These are phyloP conservation scores for Bacterosira constricta DNA, from an alignment of 108 stramenopile genomes.

Conservation along the genomic window DNA sequence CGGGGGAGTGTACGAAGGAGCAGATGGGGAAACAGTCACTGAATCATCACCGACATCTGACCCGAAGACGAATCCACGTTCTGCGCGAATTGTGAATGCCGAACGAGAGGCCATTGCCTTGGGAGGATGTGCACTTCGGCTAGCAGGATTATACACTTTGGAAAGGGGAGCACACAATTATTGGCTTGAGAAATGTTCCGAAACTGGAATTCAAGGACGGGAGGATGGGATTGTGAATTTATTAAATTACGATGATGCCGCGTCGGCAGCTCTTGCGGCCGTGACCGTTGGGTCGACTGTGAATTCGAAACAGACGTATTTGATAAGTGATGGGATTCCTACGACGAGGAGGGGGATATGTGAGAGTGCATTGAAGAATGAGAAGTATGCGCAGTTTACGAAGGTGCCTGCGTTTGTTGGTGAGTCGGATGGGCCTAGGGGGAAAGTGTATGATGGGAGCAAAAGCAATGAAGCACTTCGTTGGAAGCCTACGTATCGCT, in stretches of 20 bases:
- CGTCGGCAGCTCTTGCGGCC: constrained; percentile 69
- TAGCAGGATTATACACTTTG: constrained; percentile 82
- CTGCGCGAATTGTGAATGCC: constrained; percentile 64
- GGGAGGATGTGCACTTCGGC: constrained; percentile 70
- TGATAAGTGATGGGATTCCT: constrained; percentile 88
- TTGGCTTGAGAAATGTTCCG: constrained; percentile 69
- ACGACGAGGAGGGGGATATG: constrained; percentile 79
- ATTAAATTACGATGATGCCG: constrained; percentile 92
- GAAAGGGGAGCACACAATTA: constrained; percentile 88
- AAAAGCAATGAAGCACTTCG: constrained; percentile 62
- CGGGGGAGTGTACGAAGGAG: constrained; percentile 76
- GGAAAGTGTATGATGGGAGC: constrained; percentile 85
- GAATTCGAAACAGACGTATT: constrained; percentile 57
- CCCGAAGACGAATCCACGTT: constrained; percentile 57
- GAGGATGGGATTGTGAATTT: constrained; percentile 85
- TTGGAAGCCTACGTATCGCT: constrained; percentile 78
- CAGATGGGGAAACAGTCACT: constrained; percentile 58
- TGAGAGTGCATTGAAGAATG: constrained; percentile 70
- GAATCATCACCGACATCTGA: constrained; percentile 61
- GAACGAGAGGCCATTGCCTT: constrained; percentile 54
- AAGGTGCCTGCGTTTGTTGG: constrained; percentile 72
- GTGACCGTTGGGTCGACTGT: constrained; percentile 47
- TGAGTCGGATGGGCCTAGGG: constrained; percentile 51
- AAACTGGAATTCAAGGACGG: constrained; percentile 60
- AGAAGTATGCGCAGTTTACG: constrained; percentile 41